These are phyloP conservation scores for Xylaria intraflava DNA, from an alignment of 495 filamentous ascomycete species.

Conservation along the genomic window DNA sequence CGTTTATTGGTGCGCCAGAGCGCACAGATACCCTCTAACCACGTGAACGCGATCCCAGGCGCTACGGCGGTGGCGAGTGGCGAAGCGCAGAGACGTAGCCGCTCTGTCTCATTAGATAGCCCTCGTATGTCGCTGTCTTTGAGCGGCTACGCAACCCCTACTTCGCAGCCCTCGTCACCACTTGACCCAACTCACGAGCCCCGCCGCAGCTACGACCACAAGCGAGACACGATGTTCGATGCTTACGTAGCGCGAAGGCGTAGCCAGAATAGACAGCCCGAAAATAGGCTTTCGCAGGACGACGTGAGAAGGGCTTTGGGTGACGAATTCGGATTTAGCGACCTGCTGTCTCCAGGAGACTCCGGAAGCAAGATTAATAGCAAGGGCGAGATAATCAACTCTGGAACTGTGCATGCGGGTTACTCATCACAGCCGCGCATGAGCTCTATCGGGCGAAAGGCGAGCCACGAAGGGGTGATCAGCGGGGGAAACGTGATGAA, in stretches of 20 bases:
- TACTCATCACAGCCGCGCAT: slow-evolving; percentile 13
- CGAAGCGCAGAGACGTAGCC: slow-evolving; percentile 7
- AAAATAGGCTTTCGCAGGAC: slow-evolving; percentile 14
- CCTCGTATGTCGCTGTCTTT: slow-evolving; percentile 15
- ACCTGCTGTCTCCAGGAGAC: background rate
- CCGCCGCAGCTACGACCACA: slow-evolving; percentile 25
- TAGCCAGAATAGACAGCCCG: background rate
- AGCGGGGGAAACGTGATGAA: slow-evolving; percentile 9
- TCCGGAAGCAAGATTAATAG: background rate
- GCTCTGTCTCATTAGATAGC: slow-evolving; percentile 17
- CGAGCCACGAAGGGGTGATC: slow-evolving; percentile 19
- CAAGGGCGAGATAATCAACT: slow-evolving; percentile 14
- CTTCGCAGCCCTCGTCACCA: background rate
- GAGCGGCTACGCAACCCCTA: background rate
- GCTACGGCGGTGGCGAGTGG: background rate
- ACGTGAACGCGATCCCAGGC: slow-evolving; percentile 9
- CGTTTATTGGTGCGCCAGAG: slow-evolving; percentile 15
- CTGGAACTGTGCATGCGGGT: slow-evolving; percentile 13
- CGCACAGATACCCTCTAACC: slow-evolving; percentile 15
- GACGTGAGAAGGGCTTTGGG: slow-evolving; percentile 32
- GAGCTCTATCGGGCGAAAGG: slow-evolving; percentile 17
- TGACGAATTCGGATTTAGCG: slow-evolving; percentile 36
- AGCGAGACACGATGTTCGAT: slow-evolving; percentile 31
- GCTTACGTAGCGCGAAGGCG: slow-evolving; percentile 18
- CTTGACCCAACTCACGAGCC: slow-evolving; percentile 3